These are phyloP conservation scores for Paecilomyces sp. DNA, from an alignment of 2,329 filamentous ascomycete genomes.

Conservation along the genomic window DNA sequence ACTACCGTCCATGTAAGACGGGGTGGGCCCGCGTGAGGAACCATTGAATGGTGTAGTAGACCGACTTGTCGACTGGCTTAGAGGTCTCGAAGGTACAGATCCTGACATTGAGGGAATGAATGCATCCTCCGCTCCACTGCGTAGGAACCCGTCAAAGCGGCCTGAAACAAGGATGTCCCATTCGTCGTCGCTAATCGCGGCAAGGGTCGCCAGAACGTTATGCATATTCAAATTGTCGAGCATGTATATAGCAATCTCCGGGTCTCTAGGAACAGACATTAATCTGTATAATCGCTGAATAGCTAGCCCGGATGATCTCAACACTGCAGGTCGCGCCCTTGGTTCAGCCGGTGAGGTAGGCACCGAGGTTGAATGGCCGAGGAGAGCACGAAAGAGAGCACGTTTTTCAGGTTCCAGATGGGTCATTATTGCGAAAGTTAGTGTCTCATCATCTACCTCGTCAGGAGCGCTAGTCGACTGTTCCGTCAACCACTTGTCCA, in stretches of 20 bases:
- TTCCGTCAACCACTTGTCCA: conserved; percentile 84
- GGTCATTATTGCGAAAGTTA: conserved; percentile 89
- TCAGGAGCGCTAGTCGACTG: conserved; percentile 68
- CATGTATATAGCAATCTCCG: conserved; percentile 78
- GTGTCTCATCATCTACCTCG: conserved; percentile 88
- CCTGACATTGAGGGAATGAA: conserved; percentile 16
- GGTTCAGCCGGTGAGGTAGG: conserved; percentile 44
- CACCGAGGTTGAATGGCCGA: conserved; percentile 45
- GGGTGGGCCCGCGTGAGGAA: conserved; percentile 27
- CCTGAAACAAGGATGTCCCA: conserved; percentile 95
- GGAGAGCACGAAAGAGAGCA: conserved; percentile 73
- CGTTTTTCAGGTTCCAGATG: conserved; percentile 70
- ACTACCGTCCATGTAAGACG: conserved; percentile 34
- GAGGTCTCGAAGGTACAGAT: conserved; percentile 19
- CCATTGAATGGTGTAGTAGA: conserved; percentile 20
- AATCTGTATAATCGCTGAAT: conserved; percentile 82
- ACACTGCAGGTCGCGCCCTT: conserved; percentile 61
- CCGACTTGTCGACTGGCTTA: conserved; percentile 34
- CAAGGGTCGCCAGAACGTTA: conserved; percentile 77
- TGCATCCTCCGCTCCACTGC: conserved; percentile 72
- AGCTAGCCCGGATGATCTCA: conserved; percentile 68
- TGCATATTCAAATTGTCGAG: conserved; percentile 76
- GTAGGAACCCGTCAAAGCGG: conserved; percentile 90
- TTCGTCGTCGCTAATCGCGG: conserved; percentile 83
- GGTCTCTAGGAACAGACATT: conserved; percentile 65